Evolutionary conservation across 2,329 filamentous ascomycete genomes (phyloP), one percentile per base, ranked within the genome.

Genomic region (Neospermospora avenae): DNA sequence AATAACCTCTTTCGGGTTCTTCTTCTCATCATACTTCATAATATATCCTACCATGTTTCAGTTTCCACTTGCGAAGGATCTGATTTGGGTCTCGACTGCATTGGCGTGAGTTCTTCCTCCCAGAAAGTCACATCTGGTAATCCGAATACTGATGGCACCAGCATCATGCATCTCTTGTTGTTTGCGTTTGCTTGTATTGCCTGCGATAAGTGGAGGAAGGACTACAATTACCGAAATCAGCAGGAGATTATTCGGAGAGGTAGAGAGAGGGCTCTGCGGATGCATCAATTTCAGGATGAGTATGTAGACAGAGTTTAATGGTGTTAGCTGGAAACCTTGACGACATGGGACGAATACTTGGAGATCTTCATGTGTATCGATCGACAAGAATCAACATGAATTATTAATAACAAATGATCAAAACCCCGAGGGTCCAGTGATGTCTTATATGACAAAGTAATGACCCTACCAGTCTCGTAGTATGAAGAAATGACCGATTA

Each of bases 41-140:
- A 39, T 57, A 8, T 49, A 41, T n/a, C 42, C 35, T 0, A 45
- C 55, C 2, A 49, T 48, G 44, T 49, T 49, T 22, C 42, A 57
- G 24, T 48, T 57, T 25, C 14, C 31, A 14, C 42, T 57, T 2
- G 55, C 42, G 16, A 48, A 31, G 22, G 55, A 57, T 31, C 13
- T 57, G n/a, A 49, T 57, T 11, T 48, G 44, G 55, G 24, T 57
- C 22, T 57, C 55, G 5, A 57, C 55, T 37, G 55, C 31, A 14
- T 22, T 57, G 8, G 55, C 55, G 55, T 57, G 25, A 57, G 55
- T 49, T 16, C 4, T 1, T 20, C 22, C 10, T 37, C 22, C 44
- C 4, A 18, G 20, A 8, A 10, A 25, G 34, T 10, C n/a, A 10
- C 14, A 25, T 3, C 4, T 20, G 7, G 39, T 56, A 4, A 24